These are phyloP conservation scores for Aspergillus ellipticus DNA, from an alignment of 495 filamentous ascomycete species.

Conservation along the genomic window DNA sequence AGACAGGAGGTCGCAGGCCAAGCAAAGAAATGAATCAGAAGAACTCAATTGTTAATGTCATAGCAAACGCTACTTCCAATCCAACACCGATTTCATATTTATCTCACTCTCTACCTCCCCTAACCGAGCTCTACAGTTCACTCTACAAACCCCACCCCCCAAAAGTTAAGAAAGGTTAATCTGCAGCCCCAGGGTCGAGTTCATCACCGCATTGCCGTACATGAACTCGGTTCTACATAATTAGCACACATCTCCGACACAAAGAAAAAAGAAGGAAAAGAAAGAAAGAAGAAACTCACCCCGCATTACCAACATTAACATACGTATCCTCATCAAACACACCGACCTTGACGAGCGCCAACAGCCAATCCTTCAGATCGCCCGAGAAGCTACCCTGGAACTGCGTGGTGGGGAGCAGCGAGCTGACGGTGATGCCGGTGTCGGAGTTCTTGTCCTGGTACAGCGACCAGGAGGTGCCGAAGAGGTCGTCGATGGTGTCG, in stretches of 20 bases:
- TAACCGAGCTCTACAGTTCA: not conserved
- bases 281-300: conserved; percentile 15
- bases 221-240: conserved; percentile 32
- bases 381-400: conserved; percentile 32
- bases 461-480: conserved; percentile 34
- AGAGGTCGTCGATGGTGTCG: conserved; percentile 27
- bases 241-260: not conserved
- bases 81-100: no score
- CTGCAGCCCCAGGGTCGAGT: conserved; percentile 26
- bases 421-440: conserved; percentile 34
- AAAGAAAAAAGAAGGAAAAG: not conserved
- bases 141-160: conserved; percentile 1
- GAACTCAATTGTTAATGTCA: no score
- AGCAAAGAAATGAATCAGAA: no score
- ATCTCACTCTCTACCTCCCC: no score
- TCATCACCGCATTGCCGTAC: conserved; percentile 29
- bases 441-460: conserved; percentile 31
- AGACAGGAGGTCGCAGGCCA: no score
- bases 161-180: conserved; percentile 15
- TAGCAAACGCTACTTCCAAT: no score
- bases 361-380: conserved; percentile 38
- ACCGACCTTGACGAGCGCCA: conserved; percentile 25
- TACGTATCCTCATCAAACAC: conserved; percentile 24
- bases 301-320: conserved; percentile 38
- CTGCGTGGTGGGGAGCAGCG: conserved; percentile 29